These are phyloP conservation scores for Lecanicillium sp. DNA, from an alignment of 2,329 filamentous ascomycete species.

Conservation along the genomic window DNA sequence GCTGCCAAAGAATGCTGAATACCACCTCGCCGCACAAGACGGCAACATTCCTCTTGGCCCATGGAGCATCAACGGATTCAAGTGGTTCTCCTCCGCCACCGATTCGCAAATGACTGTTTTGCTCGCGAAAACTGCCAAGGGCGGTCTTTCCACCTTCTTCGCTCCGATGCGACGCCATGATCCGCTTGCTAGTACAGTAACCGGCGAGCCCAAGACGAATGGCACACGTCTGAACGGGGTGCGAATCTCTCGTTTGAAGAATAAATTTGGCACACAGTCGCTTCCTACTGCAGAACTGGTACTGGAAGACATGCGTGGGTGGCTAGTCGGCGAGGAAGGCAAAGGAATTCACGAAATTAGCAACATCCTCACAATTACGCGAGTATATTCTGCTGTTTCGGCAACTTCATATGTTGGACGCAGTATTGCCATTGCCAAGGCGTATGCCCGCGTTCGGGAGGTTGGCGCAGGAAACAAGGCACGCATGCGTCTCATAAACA, in stretches of 20 bases:
- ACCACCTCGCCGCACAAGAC: conserved; percentile 2
- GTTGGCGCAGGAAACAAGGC: conserved; percentile 35
- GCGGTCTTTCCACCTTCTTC: conserved; percentile 52
- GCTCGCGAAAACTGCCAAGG: conserved; percentile 43
- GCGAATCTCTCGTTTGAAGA: conserved; percentile 60
- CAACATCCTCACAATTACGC: conserved; percentile 59
- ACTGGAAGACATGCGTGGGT: conserved; percentile 51
- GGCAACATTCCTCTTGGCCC: conserved; percentile 35
- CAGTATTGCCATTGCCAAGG: conserved; percentile 47
- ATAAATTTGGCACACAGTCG: conserved; percentile 61
- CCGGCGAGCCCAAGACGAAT: conserved; percentile 14
- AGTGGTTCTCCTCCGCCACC: conserved; percentile 62
- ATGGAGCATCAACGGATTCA: conserved; percentile 54
- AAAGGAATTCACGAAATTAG: conserved; percentile 60
- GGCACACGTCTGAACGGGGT: conserved; percentile 55
- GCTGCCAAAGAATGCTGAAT: conserved; percentile 11
- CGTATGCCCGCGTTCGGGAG: conserved; percentile 48
- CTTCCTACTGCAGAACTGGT: conserved; percentile 68
- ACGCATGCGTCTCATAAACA: conserved; percentile 39
- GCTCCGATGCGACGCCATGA: conserved; percentile 49
- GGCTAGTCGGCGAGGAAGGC: conserved; percentile 59
- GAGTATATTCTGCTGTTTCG: conserved; percentile 47
- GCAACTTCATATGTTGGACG: conserved; percentile 46
- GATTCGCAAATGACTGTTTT: conserved; percentile 55
- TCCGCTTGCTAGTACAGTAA: conserved; percentile 20